Evolutionary conservation across 257 asterid species (phyloP).

Genomic region (Nicotiana knightiana): DNA sequence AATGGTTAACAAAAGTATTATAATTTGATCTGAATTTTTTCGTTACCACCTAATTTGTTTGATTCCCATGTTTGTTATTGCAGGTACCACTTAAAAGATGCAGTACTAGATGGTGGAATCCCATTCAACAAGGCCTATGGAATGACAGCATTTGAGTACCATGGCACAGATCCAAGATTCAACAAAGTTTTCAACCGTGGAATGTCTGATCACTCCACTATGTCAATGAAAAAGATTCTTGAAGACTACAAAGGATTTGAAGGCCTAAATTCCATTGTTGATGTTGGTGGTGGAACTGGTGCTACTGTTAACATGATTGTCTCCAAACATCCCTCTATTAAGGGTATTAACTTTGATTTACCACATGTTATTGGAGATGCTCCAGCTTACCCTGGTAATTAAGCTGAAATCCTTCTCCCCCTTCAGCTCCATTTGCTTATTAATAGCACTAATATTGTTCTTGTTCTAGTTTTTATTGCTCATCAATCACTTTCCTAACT

Average conservation of each 20-base stretch:
- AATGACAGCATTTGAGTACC: slow-evolving; percentile 74
- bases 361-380: slow-evolving; percentile 79
- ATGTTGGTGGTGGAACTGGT: slow-evolving; percentile 91
- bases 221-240: slow-evolving; percentile 66
- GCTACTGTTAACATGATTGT: slow-evolving; percentile 67
- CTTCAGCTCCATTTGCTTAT: not conserved
- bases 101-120: slow-evolving; percentile 83
- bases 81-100: slow-evolving; percentile 83
- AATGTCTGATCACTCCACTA: slow-evolving; percentile 70
- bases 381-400: slow-evolving; percentile 52
- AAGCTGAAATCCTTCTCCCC: not conserved
- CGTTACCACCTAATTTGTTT: no score
- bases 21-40: not conserved
- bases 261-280: slow-evolving; percentile 65
- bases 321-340: slow-evolving; percentile 51
- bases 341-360: slow-evolving; percentile 77
- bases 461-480: not conserved
- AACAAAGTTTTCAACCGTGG: slow-evolving; percentile 77
- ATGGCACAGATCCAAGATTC: slow-evolving; percentile 70
- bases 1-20: not conserved
- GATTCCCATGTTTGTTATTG: not conserved
- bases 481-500: not conserved
- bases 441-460: not conserved
- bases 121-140: slow-evolving; percentile 88
- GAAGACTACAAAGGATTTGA: slow-evolving; percentile 60